Evolutionary conservation across 495 filamentous ascomycete species (phyloP), one percentile per base, ranked within the genome.

Genomic region (Ramalina intermedia): DNA sequence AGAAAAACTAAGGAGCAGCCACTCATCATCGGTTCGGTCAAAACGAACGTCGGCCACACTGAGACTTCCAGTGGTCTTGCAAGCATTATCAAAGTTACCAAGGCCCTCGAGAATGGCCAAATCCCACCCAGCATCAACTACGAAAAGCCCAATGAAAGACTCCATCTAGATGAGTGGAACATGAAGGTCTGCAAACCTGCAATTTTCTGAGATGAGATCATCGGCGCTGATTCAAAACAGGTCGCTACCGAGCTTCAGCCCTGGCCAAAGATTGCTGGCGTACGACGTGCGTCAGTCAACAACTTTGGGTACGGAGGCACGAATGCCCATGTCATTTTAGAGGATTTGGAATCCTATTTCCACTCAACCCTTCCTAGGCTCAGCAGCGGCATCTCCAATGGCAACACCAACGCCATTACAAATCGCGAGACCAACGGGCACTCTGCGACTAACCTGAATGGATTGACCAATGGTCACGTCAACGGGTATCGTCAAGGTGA

Each of bases 31-130:
- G 76, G 75, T 6, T 72, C 71, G 0, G 59, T 71, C 5, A 78
- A 80, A 55, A 68, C 72, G 2, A 75, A 76, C 48, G 66, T 80
- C 16, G 76, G 75, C 16, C 76, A 80, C 53, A 55, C 68, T 1
- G 75, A 79, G 49, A 68, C 65, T 20, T 66, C 63, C 43, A 65
- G 64, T 33, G 75, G 75, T 38, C 62, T 79, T 17, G 66, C 72
- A 2, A 73, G 69, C 6, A 49, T 79, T 5, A 71, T 80, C 51
- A 77, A 78, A 48, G 64, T 66, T 1, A 61, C 64, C 18, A 46
- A 76, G 43, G 70, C 70, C 63, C 55, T 78, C 13, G 43, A 69
- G 76, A 47, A 64, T 69, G 53, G 49, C 14, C 42, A 51, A 1
- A 63, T 79, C 11, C 69, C 72, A 0, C 70, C 74, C 0, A 78